Base-by-base conservation (phyloP, 345 rosid genomes). In the Balakata baccata region DNA sequence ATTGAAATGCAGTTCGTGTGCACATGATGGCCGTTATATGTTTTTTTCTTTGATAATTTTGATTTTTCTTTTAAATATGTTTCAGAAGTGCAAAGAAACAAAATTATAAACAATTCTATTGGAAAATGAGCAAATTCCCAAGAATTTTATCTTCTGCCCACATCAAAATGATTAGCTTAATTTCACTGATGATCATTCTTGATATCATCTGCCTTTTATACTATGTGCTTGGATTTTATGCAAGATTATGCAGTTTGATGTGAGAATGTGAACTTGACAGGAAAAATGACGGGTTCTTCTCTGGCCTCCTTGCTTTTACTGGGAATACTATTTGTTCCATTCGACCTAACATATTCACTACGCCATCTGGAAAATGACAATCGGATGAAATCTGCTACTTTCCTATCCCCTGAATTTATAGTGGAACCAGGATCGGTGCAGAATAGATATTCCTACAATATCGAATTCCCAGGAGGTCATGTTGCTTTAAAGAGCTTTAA, bases 381-480 rank as follows among this genome's bases (percentile, higher is more conserved):
- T 1, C 67, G 71, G 75, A 72, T 86, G 14, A 85, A 85, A 51
- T 73, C 94, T 50, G 85, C 85, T 34, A 84, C 79, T 67, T 89
- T 92, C 53, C 82, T 88, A 5, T 90, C 98, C 18, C 93, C 98
- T 3, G 76, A 80, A 66, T 88, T 90, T 62, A 90, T 75, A 63
- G 77, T 94, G 62, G 84, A 83, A 72, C 97, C 97, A 37, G 98
- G 98, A 49, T 85, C 98, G 1, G 98, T 92, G 14, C 86, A 70
- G 63, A 73, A 90, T 67, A 77, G 74, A 64, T 68, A 3, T 70
- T 88, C 88, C 64, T 79, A 62, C 66, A 81, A 86, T 68, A 77
- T 94, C 22, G 88, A 89, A 63, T 94, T 94, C 75, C 97, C 98
- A 0, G 87, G 79, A 76, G 98, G 97, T 18, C 97, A 94, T 82